A percentile compares a stretch with the other conserved stretches of the same genome.
Evolutionary conservation across 345 rosid species (phyloP).

Genomic region (Excoecaria agallocha): DNA sequence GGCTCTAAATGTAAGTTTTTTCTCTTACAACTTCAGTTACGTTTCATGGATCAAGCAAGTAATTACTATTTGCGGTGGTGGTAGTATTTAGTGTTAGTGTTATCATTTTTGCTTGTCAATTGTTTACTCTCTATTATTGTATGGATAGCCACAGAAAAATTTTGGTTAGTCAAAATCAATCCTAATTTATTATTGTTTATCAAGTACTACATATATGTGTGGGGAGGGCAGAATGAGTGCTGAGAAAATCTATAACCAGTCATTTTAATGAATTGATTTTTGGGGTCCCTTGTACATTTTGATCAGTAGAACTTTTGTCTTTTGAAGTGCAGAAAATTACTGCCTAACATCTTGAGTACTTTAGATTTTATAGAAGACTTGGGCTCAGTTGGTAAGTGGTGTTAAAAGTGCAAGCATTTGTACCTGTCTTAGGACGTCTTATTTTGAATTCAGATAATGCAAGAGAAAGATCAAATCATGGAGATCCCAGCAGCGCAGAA

Average conservation of each 20-base stretch:
- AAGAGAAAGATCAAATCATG: constrained; percentile 62
- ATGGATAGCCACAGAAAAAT: background rate
- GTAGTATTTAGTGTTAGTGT: background rate
- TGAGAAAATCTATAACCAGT: background rate
- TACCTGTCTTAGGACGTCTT: background rate
- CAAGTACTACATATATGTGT: background rate
- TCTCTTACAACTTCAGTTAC: background rate
- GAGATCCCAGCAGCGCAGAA: constrained; percentile 73
- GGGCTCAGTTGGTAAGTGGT: background rate
- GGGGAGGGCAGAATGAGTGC: background rate
- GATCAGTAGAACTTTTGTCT: background rate
- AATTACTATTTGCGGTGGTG: background rate
- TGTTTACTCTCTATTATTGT: constrained; percentile 1
- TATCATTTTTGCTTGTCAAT: background rate
- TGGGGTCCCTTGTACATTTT: background rate
- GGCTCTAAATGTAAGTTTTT: constrained; percentile 63
- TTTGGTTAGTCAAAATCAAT: background rate
- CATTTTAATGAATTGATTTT: background rate
- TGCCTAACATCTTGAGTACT: background rate
- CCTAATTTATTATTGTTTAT: background rate
- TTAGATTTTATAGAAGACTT: background rate
- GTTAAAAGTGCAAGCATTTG: background rate
- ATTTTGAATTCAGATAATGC: constrained; percentile 50
- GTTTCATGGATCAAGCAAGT: background rate
- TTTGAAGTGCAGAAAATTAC: no score